Evolutionary conservation across 441 rosid species (phyloP).

Genomic region (Iberis amara): DNA sequence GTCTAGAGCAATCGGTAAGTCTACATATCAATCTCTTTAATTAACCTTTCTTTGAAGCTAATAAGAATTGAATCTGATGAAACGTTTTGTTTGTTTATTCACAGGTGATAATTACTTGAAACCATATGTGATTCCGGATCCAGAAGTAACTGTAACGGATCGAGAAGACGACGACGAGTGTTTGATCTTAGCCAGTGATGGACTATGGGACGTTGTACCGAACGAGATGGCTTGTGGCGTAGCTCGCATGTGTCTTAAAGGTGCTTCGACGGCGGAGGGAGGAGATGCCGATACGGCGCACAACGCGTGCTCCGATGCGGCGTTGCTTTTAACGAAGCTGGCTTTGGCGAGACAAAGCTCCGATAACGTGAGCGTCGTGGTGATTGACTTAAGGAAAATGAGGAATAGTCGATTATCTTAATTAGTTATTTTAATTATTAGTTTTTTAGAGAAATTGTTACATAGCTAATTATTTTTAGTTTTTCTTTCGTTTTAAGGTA

Average conservation of each 20-base stretch:
- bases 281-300: not conserved
- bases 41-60: no score
- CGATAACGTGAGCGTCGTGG: not conserved
- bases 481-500: no score
- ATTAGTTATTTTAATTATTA: not conserved
- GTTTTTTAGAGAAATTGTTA: not conserved
- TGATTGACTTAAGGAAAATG: not conserved
- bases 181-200: not conserved
- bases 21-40: not conserved
- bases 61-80: not conserved
- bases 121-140: not conserved
- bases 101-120: not conserved
- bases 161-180: not conserved
- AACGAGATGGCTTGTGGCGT: not conserved
- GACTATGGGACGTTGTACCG: not conserved
- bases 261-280: not conserved
- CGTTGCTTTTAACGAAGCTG: not conserved
- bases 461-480: not conserved
- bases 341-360: not conserved
- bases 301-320: not conserved
- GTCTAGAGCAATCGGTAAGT: not conserved
- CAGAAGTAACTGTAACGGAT: not conserved
- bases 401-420: not conserved
- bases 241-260: not conserved
- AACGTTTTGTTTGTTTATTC: not conserved